Base-by-base conservation (phyloP, 202 grass and related monocot genomes). In the Hordeum pubiflorum region DNA sequence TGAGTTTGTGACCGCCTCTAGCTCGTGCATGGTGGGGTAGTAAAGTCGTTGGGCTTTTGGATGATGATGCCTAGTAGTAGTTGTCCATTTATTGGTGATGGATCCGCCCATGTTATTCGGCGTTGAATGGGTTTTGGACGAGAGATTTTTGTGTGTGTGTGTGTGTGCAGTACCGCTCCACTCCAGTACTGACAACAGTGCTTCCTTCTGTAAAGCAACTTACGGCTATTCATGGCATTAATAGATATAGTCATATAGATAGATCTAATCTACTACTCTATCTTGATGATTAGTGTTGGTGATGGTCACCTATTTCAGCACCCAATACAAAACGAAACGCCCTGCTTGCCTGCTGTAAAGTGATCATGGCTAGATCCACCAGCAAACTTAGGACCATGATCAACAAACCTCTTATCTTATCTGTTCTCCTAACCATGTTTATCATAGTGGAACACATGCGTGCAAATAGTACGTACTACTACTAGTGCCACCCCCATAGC, bases 351-450 rank as follows among this genome's bases (percentile, higher is more conserved):
- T 10, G 36, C 58, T 82, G 87, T 73, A 89, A 89, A 82, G 78
- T 1, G 38, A 6, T 3, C 48, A 0, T 23, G 11, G 27, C 78
- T 73, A 86, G 87, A 86, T 89, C 83, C 74, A 89, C 83, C 87
- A 78, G 46, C 72, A 82, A 78, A 72, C 14, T 58, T 41, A 86
- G 82, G 87, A 7, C 65, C 78, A 78, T 48, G 55, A 62, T 81
- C 78, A 77, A 31, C 12, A 17, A 26, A 69, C 48, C 9, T 22
- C 18, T 31, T 31, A 13, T 54, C 12, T 36, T 7, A 67, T 70
- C 22, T 14, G 21, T 9, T 26, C 0, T 1, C 0, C 4, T 68
- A 68, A 69, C 38, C 7, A 17, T 70, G 67, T 46, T 27, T 13
- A 70, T 54, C 29, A 24, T 63, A n/a, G n/a, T 2, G 58, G 17